Conservation (phyloP, 2,329 filamentous ascomycete genomes). For the Cercospora brassicicola region DNA sequence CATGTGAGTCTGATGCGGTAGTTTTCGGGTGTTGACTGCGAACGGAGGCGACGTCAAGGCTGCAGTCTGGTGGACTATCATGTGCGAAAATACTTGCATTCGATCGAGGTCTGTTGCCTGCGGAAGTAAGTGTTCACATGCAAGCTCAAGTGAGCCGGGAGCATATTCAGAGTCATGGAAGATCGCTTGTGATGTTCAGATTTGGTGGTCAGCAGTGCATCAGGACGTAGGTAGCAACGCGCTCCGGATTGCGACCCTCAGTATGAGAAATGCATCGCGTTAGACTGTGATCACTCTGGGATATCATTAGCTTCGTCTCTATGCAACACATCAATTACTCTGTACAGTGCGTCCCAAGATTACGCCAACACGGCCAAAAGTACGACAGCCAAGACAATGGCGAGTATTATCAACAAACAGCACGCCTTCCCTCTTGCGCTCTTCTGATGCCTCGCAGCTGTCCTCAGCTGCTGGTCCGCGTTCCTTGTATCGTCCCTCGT, state of each 20-base stretch:
- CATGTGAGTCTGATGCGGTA: not conserved
- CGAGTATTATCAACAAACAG: conserved; percentile 83
- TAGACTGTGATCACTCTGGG: not conserved
- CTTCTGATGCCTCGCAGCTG: conserved; percentile 90
- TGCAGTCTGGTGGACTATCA: not conserved
- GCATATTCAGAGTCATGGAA: not conserved
- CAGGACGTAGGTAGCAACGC: not conserved
- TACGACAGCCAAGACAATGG: conserved; percentile 85
- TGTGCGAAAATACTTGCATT: not conserved
- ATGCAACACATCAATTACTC: not conserved
- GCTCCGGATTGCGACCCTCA: not conserved
- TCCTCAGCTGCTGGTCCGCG: conserved; percentile 80
- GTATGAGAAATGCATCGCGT: not conserved
- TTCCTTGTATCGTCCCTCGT: conserved; percentile 78
- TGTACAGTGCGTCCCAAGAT: not conserved
- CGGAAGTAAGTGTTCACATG: not conserved
- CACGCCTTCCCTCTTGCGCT: conserved; percentile 92
- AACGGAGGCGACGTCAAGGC: not conserved
- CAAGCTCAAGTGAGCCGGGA: not conserved
- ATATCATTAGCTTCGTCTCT: conserved; percentile 4
- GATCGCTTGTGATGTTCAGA: not conserved
- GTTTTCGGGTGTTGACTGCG: no score
- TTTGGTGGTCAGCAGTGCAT: not conserved
- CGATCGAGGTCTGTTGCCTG: not conserved
- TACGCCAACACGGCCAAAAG: conserved; percentile 68